Percentiles rank a stretch among this genome's conserved stretches.
phyloP scores from a whole-genome alignment of 192 early-diverging fungal species.

The Entomortierella lignicola region DNA sequence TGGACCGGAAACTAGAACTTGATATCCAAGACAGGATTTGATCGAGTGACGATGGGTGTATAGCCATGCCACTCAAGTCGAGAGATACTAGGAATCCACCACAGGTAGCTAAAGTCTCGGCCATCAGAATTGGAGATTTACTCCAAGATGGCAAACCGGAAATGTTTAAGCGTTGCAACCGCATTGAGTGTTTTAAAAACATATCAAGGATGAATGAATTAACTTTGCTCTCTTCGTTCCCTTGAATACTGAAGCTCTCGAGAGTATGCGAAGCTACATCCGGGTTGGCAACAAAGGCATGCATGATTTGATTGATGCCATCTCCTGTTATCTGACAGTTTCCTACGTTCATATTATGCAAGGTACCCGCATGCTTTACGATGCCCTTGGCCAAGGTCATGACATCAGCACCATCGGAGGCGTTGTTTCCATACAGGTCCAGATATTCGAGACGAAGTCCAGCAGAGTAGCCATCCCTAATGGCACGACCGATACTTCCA shows the following conservation, averaged over 20 bases:
- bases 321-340: slow-evolving; percentile 51
- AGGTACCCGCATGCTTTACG: slow-evolving; percentile 48
- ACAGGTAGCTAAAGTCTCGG: slow-evolving; percentile 38
- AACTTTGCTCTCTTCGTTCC: slow-evolving; percentile 45
- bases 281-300: slow-evolving; percentile 50
- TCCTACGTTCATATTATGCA: slow-evolving; percentile 29
- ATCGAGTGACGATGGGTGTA: slow-evolving; percentile 36
- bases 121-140: slow-evolving; percentile 50
- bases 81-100: slow-evolving; percentile 18
- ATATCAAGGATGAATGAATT: slow-evolving; percentile 52
- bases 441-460: slow-evolving; percentile 39
- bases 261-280: slow-evolving; percentile 45
- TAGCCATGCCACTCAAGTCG: slow-evolving; percentile 51
- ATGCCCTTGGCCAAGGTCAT: slow-evolving; percentile 53
- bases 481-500: slow-evolving; percentile 46
- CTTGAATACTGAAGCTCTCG: slow-evolving; percentile 40
- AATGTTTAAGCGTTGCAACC: slow-evolving; percentile 22
- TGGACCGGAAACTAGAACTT: slow-evolving; percentile 22
- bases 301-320: slow-evolving; percentile 54
- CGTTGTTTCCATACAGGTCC: slow-evolving; percentile 42
- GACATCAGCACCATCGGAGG: slow-evolving; percentile 51
- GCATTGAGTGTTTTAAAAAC: slow-evolving; percentile 53
- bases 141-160: slow-evolving; percentile 45
- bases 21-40: slow-evolving; percentile 41
- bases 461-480: slow-evolving; percentile 32